Evolutionary conservation across 352 stramenopile genomes (phyloP), one percentile per base, ranked within the genome.

Genomic region (Phytophthora megakarya): DNA sequence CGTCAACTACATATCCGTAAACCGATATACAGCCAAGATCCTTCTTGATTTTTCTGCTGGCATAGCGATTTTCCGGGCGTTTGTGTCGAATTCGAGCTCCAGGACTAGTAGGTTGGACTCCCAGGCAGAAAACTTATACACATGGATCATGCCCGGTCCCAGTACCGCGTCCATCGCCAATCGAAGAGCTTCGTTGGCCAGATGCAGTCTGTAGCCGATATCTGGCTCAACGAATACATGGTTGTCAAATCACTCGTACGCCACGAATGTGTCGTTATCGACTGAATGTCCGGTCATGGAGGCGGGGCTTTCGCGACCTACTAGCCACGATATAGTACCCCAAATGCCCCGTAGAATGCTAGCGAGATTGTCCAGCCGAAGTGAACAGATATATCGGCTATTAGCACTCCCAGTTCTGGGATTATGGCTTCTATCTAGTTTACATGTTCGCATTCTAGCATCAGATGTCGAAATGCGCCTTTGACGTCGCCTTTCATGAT

Each of bases 191-290:
- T 32, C 26, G 26, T 32, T 32, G 9, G 5, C 26, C 9, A 32
- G 9, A 32, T 32, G 26, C 5, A 10, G 9, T 32, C 26, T 32
- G 9, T 9, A 10, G 5, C 26, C 26, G 26, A 32, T 61, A 16
- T 52, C 53, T 0, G 38, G 5, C 10, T 61, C 53, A 1, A 61
- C 42, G 3, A 61, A 5, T 1, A 61, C 25, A 28, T 51, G 51
- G 19, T 60, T 39, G 37, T 51, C 51, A 1, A 65, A 35, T 35
- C 44, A 57, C 18, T 66, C 57, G 16, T 66, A 58, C 0, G 57
- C 6, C 8, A 49, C 59, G 5, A 66, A 66, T 11, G n/a, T 42
- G 53, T 9, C 25, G 1, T 5, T 8, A 21, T 45, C 30, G 1
- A 5, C 11, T 11, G 9, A 15, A 32, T 18, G 25, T n/a, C 3